phyloP scores from a whole-genome alignment of 768 basidiomycete species.

The Multifurca ochricompacta region DNA sequence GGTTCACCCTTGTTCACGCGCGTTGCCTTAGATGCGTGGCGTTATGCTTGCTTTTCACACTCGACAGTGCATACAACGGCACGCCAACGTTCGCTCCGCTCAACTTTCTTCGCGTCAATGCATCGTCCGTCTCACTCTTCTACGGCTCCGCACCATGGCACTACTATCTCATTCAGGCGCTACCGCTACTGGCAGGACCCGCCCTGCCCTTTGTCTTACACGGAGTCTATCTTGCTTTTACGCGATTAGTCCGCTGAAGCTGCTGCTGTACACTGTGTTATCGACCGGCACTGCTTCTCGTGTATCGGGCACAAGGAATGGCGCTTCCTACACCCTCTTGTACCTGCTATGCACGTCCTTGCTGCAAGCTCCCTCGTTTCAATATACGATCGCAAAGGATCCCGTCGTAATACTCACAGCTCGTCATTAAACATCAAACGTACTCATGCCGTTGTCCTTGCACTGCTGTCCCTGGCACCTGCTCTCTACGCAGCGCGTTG shows the following conservation, averaged over 20 bases:
- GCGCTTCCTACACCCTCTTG: conserved; percentile 89
- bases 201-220: conserved; percentile 65
- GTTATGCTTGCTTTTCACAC: conserved; percentile 12
- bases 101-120: conserved; percentile 78
- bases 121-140: conserved; percentile 83
- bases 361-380: conserved; percentile 65
- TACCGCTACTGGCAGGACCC: conserved; percentile 76
- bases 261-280: conserved; percentile 41
- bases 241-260: conserved; percentile 24
- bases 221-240: conserved; percentile 32
- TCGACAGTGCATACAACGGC: conserved; percentile 71
- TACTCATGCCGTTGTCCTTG: conserved; percentile 29
- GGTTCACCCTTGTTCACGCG: neutral
- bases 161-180: conserved; percentile 79
- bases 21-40: conserved; percentile 13
- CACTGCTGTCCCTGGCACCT: conserved; percentile 46
- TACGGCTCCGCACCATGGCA: conserved; percentile 85
- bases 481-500: conserved; percentile 64
- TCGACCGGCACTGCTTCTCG: conserved; percentile 74
- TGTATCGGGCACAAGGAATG: conserved; percentile 92
- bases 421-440: neutral
- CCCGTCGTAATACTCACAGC: conserved; percentile 5
- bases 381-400: conserved; percentile 7
- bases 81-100: conserved; percentile 62
- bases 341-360: conserved; percentile 77